Base-by-base conservation (phyloP, 2,329 filamentous ascomycete genomes). In the Kalmusia sp. region DNA sequence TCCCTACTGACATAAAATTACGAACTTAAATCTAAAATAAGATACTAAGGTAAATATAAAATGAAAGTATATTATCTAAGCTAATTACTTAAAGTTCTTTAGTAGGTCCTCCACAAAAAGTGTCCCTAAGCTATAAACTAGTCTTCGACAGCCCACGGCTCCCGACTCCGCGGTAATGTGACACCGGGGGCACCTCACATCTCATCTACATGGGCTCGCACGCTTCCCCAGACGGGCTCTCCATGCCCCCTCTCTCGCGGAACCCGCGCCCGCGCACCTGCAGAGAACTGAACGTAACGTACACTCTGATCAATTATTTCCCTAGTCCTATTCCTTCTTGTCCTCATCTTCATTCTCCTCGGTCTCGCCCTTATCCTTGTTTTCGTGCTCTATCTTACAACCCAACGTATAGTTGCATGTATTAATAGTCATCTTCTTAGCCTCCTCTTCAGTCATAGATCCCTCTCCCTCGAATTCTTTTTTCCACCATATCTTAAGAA, bases 401-500 rank as follows among this genome's bases (percentile, higher is more conserved):
- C 15, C 34, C 27, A 47, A 37, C 22, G 30, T 14, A 37, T 47
- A 15, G 14, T 47, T 47, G 34, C 44, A 47, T 30, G 14, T 25
- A 17, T n/a, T 47, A 24, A 47, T 47, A 47, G 31, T 24, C 17
- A 6, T 37, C n/a, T 24, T 21, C 44, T 47, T 47, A 17, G 44
- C 44, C 14, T 47, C 25, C n/a, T 47, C 21, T 30, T 47, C 44
- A 15, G 31, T 21, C 19, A 38, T 37, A 6, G 14, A n/a, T 30
- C 7, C 15, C 19, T 21, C 33, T 27, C 44, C 44, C n/a, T 8
- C 5, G 6, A 17, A 17, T 15, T 47, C 44, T 28, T 24, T 21
- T 22, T 35, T 37, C 44, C 44, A 47, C 22, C 22, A 37, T 47
- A 47, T 47, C 44, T 47, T 47, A 14, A 38, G 15, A 24, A 47